phyloP scores from a whole-genome alignment of 2,329 filamentous ascomycete species.

The Aspergillus brasiliensis region DNA sequence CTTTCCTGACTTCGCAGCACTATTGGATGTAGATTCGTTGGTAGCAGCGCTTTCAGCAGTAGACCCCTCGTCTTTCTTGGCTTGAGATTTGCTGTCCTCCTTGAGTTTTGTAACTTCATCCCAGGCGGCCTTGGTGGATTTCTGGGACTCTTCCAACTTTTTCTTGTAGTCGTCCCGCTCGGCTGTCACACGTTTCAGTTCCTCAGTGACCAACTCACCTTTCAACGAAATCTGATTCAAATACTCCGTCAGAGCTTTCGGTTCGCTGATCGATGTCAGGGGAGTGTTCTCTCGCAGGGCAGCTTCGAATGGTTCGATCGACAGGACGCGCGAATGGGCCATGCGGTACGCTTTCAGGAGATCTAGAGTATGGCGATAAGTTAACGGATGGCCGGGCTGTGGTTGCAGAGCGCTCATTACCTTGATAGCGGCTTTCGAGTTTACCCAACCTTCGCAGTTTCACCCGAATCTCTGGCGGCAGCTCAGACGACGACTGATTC shows the following conservation, averaged over 20 bases:
- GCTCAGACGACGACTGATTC: constrained; percentile 49
- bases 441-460: constrained; percentile 87
- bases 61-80: constrained; percentile 10
- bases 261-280: constrained; percentile 82
- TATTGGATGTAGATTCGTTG: neutral
- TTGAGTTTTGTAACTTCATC: constrained; percentile 65
- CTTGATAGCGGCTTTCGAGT: constrained; percentile 82
- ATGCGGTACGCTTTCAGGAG: constrained; percentile 88
- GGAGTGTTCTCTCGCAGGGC: constrained; percentile 90
- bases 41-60: neutral
- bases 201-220: constrained; percentile 89
- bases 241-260: constrained; percentile 83
- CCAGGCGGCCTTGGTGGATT: constrained; percentile 61
- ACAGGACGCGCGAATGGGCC: constrained; percentile 80
- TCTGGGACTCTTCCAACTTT: constrained; percentile 70
- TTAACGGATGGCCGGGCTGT: neutral
- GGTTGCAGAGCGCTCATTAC: constrained; percentile 47
- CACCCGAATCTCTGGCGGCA: constrained; percentile 72
- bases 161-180: constrained; percentile 81
- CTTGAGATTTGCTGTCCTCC: constrained; percentile 23
- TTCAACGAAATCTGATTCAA: constrained; percentile 83
- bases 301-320: constrained; percentile 92
- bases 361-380: constrained; percentile 55
- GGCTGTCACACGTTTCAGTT: constrained; percentile 80
- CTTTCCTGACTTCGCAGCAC: constrained; percentile 9